Base-by-base conservation (phyloP, 352 stramenopile genomes). In the Pythium brachiatum region DNA sequence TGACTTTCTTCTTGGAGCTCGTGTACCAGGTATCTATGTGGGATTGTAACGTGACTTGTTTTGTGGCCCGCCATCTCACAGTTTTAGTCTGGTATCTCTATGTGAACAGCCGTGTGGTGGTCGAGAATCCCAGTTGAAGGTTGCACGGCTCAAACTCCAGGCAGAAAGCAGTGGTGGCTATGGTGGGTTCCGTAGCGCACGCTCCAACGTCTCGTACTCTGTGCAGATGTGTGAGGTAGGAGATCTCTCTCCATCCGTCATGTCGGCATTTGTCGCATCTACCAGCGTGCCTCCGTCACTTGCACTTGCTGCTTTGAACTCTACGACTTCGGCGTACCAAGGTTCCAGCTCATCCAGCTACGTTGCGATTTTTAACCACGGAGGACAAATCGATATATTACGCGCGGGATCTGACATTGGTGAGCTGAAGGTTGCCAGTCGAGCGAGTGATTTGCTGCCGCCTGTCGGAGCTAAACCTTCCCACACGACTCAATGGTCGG, bases 81-180 rank as follows among this genome's bases (percentile, higher is more conserved):
- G 18, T 12, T 8, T n/a, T 31, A 13, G 7, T 11, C 15, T 20
- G 2, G 11, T 38, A 36, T 60, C 12, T 23, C 16, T 60, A 27
- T 43, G 15, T 43, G 13, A 20, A 25, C n/a, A 89, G 68, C 68
- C 65, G 13, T 72, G 68, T 43, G 58, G 54, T 7, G 21, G 32
- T n/a, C 26, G 75, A 85, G 47, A 29, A 27, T 81, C 66, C 26
- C 75, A 79, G 43, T 58, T 90, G 20, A 72, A 85, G 23, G 71
- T 76, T 47, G 81, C 81, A 32, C 78, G 78, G 13, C 51, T 92
- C 20, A 86, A 85, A 46, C 68, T 92, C 50, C 70, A 89, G 56
- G 66, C 66, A 11, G 69, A 89, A 41, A 78, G 62, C 52, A 65
- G 57, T 56, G 36, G 62, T 1, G 41, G 59, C 23, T 48, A 27